Base-by-base conservation (phyloP, 2,329 filamentous ascomycete species). In the Colletotrichum gigasporum region DNA sequence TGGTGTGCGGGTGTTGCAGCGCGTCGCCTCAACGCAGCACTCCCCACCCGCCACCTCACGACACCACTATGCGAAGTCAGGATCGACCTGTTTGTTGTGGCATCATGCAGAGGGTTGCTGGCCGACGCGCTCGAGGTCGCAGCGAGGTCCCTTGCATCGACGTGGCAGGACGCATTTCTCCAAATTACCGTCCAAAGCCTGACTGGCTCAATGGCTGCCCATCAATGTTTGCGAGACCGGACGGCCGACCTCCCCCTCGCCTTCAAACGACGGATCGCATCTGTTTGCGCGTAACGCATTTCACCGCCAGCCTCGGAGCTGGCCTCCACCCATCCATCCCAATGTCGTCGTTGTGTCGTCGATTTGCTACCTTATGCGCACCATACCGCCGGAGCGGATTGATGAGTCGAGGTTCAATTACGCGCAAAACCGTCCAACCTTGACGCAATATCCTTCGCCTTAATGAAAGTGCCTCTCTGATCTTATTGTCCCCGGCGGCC, bases 121-220 rank as follows among this genome's bases (percentile, higher is more conserved):
- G 58, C 39, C 44, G 14, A 41, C 42, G 30, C 48, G 37, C 37
- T 52, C 24, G 30, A 47, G 44, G 45, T 39, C 44, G 28, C 63
- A 65, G 57, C 62, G 58, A 65, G 44, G 14, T 52, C 52, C 62
- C 62, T 56, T 65, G 62, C 50, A 45, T 65, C 44, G 51, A 63
- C 50, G 51, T 63, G 62, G 57, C 58, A 65, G 59, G 26, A 56
- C 30, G 51, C 58, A 57, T 52, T 44, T 63, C 45, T 65, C 45
- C 58, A 47, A 58, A 63, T 57, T 65, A 39, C 39, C 35, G 35
- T 51, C 32, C 22, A 57, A 32, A 63, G 37, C 24, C 51, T 56
- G 26, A 45, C 30, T 34, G 48, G 57, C 51, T 56, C 18, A 45
- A 22, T 34, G 48, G 57, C 18, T 52, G 47, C n/a, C 34, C 20